These are phyloP conservation scores for Saturnispora hagleri DNA, from an alignment of 805 yeast genomes.

Conservation along the genomic window DNA sequence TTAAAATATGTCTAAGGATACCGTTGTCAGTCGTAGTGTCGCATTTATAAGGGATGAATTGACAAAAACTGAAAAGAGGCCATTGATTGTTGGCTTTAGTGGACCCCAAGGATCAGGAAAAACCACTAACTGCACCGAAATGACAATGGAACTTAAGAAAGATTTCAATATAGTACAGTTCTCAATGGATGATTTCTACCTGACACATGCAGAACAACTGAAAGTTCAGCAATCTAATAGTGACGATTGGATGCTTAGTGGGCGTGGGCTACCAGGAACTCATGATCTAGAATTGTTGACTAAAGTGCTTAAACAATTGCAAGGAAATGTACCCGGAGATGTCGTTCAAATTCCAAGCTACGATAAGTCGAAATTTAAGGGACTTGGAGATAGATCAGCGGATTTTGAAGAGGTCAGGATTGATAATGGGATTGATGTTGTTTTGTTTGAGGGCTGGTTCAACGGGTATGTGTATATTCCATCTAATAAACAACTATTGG, in stretches of 20 bases:
- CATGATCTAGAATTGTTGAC: constrained; percentile 57
- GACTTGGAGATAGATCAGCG: constrained; percentile 69
- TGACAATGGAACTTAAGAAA: constrained; percentile 28
- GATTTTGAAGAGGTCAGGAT: constrained; percentile 30
- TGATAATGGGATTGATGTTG: constrained; percentile 42
- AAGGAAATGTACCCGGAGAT: constrained; percentile 15
- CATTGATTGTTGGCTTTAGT: constrained; percentile 43
- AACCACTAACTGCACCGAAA: constrained; percentile 41
- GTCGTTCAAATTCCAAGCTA: constrained; percentile 49
- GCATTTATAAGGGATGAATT: constrained; percentile 24
- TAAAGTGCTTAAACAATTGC: constrained; percentile 28
- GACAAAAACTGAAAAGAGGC: constrained; percentile 15
- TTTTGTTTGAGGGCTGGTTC: constrained; percentile 93
- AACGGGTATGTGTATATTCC: constrained; percentile 54
- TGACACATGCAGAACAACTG: constrained; percentile 54
- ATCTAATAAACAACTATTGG: constrained; percentile 21
- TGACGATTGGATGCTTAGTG: constrained; percentile 41
- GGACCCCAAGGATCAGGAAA: constrained; percentile 84
- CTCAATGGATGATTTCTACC: constrained; percentile 83
- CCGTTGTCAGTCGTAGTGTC: constrained; percentile 7
- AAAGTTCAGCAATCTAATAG: constrained; percentile 31
- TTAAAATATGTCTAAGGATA: not conserved
- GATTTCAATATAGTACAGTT: constrained; percentile 29
- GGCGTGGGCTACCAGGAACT: constrained; percentile 91
- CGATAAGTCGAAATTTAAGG: constrained; percentile 64